A percentile compares a stretch with the other conserved stretches of the same genome.
Evolutionary conservation across 2,329 filamentous ascomycete species (phyloP).

Genomic region (Elsinoe australis): DNA sequence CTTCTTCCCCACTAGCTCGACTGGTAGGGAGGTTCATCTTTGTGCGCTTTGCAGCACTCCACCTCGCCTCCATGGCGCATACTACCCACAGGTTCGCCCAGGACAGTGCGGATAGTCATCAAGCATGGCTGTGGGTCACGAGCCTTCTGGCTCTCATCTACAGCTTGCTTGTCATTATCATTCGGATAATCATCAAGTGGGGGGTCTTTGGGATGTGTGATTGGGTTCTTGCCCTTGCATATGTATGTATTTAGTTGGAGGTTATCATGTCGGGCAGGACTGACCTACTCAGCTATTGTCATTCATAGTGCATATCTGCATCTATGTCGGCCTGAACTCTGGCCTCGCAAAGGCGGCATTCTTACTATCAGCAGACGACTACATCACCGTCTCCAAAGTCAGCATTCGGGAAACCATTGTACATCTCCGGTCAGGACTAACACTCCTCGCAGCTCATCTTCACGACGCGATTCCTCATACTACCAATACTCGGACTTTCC

Average conservation of each 20-base stretch:
- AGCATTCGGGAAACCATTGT: background rate
- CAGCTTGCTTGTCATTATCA: slow-evolving; percentile 12
- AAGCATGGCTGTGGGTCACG: slow-evolving; percentile 17
- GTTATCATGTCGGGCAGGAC: too few species aligned
- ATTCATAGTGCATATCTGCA: slow-evolving; percentile 9
- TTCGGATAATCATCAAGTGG: slow-evolving; percentile 16
- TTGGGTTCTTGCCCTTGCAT: slow-evolving; percentile 1
- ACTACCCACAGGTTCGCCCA: slow-evolving; percentile 14
- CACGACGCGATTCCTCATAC: slow-evolving; percentile 1
- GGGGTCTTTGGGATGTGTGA: slow-evolving; percentile 13
- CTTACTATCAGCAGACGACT: slow-evolving; percentile 6
- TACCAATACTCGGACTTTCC: slow-evolving; percentile 12
- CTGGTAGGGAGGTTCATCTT: slow-evolving; percentile 7
- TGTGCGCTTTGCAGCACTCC: background rate
- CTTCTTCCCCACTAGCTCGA: slow-evolving; percentile 14
- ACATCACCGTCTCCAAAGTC: slow-evolving; percentile 1
- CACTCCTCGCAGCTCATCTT: slow-evolving; percentile 1
- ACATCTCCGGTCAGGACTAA: background rate
- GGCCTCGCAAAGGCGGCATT: slow-evolving; percentile 6
- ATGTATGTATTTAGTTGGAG: too few species aligned
- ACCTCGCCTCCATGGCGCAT: slow-evolving; percentile 13
- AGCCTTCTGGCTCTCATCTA: slow-evolving; percentile 16
- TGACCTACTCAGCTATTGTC: slow-evolving; percentile 6
- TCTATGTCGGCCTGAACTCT: slow-evolving; percentile 12
- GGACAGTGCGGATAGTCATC: slow-evolving; percentile 16